Evolutionary conservation across 805 yeast genomes (phyloP).

Genomic region (Barnettozyma wickerhamii): DNA sequence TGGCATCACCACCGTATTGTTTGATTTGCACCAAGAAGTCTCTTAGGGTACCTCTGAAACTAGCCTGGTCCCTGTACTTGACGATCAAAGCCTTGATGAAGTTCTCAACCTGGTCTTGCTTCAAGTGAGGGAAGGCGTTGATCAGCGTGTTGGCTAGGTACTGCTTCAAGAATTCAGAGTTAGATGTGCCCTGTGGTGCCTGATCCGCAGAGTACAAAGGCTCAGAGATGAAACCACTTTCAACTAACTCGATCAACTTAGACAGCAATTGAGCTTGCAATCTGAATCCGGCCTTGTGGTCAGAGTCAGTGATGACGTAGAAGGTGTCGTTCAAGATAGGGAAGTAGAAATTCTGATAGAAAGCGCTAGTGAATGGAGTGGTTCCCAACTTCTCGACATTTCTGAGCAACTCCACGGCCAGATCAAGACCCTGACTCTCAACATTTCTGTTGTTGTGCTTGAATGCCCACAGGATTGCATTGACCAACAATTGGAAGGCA

Average conservation of each 20-base stretch:
- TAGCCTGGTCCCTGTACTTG: slow-evolving; percentile 66
- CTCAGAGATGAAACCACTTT: slow-evolving; percentile 64
- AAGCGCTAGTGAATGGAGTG: slow-evolving; percentile 73
- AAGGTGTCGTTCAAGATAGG: slow-evolving; percentile 89
- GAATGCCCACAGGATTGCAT: slow-evolving; percentile 97
- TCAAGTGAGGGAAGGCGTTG: slow-evolving; percentile 90
- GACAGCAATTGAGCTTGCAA: slow-evolving; percentile 83
- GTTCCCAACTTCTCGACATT: slow-evolving; percentile 77
- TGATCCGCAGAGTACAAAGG: slow-evolving; percentile 80
- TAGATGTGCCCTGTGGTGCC: slow-evolving; percentile 82
- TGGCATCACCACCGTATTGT: slow-evolving; percentile 92
- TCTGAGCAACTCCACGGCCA: slow-evolving; percentile 76
- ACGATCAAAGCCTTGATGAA: slow-evolving; percentile 75
- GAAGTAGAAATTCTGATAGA: slow-evolving; percentile 84
- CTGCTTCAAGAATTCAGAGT: slow-evolving; percentile 71
- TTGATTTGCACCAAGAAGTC: slow-evolving; percentile 96
- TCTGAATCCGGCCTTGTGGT: slow-evolving; percentile 94
- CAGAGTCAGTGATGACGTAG: slow-evolving; percentile 91
- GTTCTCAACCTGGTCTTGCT: slow-evolving; percentile 73
- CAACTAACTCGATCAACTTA: slow-evolving; percentile 77
- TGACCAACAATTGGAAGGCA: slow-evolving; percentile 85
- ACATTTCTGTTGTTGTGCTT: slow-evolving; percentile 97
- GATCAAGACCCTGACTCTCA: slow-evolving; percentile 83
- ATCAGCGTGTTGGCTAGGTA: slow-evolving; percentile 77
- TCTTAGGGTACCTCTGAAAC: slow-evolving; percentile 80